Evolutionary conservation across 2,329 filamentous ascomycete genomes (phyloP).

Genomic region (Xylaria sp.): DNA sequence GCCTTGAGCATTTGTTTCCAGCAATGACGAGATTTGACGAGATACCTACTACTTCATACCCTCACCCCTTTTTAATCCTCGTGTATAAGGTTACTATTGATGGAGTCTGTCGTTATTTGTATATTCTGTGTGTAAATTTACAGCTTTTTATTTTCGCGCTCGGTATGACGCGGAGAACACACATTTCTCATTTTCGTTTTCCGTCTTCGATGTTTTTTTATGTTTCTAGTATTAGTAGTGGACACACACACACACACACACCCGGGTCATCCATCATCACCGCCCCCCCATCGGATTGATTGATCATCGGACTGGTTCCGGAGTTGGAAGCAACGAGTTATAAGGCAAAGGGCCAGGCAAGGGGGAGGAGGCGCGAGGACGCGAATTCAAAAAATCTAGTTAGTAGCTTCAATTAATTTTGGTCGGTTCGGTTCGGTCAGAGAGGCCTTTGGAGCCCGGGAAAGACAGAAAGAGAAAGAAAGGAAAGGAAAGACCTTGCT

Average conservation of each 20-base stretch:
- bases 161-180: constrained; percentile 1
- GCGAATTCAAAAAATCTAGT: too few species aligned
- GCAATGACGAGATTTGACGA: constrained; percentile 26
- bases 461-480: too few species aligned
- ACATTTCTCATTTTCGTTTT: constrained; percentile 11
- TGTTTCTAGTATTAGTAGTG: too few species aligned
- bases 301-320: constrained; percentile 29
- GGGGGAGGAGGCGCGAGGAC: too few species aligned
- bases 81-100: constrained; percentile 1
- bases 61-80: constrained; percentile 11
- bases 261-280: constrained; percentile 15
- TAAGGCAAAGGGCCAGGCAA: too few species aligned
- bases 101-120: constrained; percentile 18
- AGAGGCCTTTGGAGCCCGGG: too few species aligned
- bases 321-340: too few species aligned
- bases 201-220: too few species aligned
- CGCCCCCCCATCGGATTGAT: constrained; percentile 17
- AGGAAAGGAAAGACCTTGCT: too few species aligned
- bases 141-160: constrained; percentile 6
- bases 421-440: too few species aligned
- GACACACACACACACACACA: too few species aligned
- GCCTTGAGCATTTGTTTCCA: constrained; percentile 11
- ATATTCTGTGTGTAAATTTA: constrained; percentile 28
- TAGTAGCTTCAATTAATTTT: too few species aligned
- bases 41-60: constrained; percentile 24